Conservation (phyloP, 306 rosid genomes). For the Lathyrus aphaca region DNA sequence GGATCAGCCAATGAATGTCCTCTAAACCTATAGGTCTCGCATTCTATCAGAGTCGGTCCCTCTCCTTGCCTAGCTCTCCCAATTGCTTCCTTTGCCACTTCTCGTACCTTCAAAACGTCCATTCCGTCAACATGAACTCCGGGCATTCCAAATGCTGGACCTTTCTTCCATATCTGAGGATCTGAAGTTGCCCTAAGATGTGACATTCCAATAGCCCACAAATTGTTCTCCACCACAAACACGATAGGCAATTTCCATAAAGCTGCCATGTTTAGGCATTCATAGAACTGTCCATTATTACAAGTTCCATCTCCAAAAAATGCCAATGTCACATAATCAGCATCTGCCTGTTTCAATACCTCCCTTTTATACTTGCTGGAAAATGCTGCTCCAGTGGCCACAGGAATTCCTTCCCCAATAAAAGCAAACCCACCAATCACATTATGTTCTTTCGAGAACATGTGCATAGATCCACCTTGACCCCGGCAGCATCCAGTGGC, state of each 20-base stretch:
- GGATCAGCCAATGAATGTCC: conserved; percentile 99
- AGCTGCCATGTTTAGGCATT: conserved; percentile 98
- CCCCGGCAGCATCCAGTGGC: conserved; percentile 97
- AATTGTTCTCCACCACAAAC: conserved; percentile 95
- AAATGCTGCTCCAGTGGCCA: conserved; percentile 97
- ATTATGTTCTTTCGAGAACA: conserved; percentile 93
- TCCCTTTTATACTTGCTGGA: conserved; percentile 81
- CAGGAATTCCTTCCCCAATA: conserved; percentile 98
- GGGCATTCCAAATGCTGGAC: conserved; percentile 98
- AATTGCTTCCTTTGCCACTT: conserved; percentile 94
- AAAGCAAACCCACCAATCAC: conserved; percentile 94
- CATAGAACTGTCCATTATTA: conserved; percentile 95
- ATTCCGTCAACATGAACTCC: conserved; percentile 97
- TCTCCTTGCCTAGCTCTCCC: conserved; percentile 97
- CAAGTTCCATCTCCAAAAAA: conserved; percentile 97
- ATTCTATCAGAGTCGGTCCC: conserved; percentile 94
- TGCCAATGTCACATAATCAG: conserved; percentile 81
- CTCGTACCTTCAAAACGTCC: conserved; percentile 98
- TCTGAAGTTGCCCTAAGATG: conserved; percentile 96
- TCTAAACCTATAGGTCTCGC: conserved; percentile 96
- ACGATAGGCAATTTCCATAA: conserved; percentile 95
- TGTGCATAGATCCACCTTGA: conserved; percentile 99
- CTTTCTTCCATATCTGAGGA: conserved; percentile 98
- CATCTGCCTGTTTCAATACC: conserved; percentile 66
- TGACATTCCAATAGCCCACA: conserved; percentile 99